Percentiles rank a stretch among this genome's conserved stretches.
Evolutionary conservation across 495 filamentous ascomycete species (phyloP).

Genomic region (Trichoderma virens): DNA sequence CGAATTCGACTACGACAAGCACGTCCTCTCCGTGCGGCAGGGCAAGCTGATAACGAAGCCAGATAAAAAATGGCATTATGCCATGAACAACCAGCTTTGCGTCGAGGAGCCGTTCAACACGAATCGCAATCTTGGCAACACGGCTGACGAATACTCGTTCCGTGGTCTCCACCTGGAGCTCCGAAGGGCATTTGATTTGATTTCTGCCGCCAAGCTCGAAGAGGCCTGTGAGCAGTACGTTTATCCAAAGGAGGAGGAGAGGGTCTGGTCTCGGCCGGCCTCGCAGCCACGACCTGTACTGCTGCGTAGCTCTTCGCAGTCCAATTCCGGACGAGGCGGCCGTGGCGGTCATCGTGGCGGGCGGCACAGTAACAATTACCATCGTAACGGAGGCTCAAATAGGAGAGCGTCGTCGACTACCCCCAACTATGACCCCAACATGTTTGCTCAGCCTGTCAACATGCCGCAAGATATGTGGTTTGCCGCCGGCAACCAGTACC

Average conservation of each 20-base stretch:
- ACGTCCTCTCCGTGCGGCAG: slow-evolving; percentile 78
- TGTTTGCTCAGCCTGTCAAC: slow-evolving; percentile 24
- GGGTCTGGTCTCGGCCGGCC: slow-evolving; percentile 63
- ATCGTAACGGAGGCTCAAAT: slow-evolving; percentile 15
- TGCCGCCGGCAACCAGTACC: slow-evolving; percentile 23
- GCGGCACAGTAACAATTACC: slow-evolving; percentile 37
- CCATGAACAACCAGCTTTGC: slow-evolving; percentile 74
- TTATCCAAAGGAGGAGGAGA: slow-evolving; percentile 77
- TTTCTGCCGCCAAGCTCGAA: slow-evolving; percentile 65
- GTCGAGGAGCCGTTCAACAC: slow-evolving; percentile 96
- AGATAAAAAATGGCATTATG: slow-evolving; percentile 76
- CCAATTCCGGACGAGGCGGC: slow-evolving; percentile 35
- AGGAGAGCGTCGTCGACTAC: slow-evolving; percentile 23
- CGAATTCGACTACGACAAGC: slow-evolving; percentile 81
- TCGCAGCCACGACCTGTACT: slow-evolving; percentile 39
- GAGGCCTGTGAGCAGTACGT: slow-evolving; percentile 78
- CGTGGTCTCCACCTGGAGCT: slow-evolving; percentile 84
- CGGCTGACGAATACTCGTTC: slow-evolving; percentile 89
- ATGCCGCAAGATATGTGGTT: slow-evolving; percentile 39
- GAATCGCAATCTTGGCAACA: slow-evolving; percentile 90
- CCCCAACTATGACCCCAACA: slow-evolving; percentile 19
- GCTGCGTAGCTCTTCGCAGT: slow-evolving; percentile 45
- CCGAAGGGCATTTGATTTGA: slow-evolving; percentile 74
- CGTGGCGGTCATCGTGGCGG: slow-evolving; percentile 48
- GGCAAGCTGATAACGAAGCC: slow-evolving; percentile 76